Evolutionary conservation across 345 rosid genomes (phyloP).

Genomic region (Hibiscus syriacus): DNA sequence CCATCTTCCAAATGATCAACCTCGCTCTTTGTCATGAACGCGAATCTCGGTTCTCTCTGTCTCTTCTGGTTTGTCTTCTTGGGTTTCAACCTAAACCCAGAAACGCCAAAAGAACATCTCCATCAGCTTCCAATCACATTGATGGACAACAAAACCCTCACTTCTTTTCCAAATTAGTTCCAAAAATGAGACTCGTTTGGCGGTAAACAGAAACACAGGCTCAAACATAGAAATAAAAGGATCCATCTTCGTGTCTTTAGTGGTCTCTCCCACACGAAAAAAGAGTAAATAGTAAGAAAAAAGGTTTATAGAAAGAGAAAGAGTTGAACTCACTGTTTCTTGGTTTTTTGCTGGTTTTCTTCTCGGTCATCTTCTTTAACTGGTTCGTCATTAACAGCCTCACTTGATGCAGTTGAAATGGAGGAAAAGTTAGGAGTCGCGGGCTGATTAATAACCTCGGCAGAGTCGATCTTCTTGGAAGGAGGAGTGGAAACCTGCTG

Average conservation of each 20-base stretch:
- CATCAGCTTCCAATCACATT: too few relatives aligned
- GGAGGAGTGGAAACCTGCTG: slow-evolving; percentile 12
- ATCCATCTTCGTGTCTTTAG: not conserved
- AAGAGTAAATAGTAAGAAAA: not conserved
- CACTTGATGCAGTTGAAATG: slow-evolving; percentile 77
- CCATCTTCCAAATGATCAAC: slow-evolving; percentile 99
- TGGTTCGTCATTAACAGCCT: slow-evolving; percentile 42
- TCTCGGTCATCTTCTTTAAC: slow-evolving; percentile 30
- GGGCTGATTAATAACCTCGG: slow-evolving; percentile 52
- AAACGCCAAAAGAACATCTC: not conserved
- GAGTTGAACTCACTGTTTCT: slow-evolving; percentile 45
- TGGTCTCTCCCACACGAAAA: too few relatives aligned
- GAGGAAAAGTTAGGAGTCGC: slow-evolving; percentile 87
- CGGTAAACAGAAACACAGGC: slow-evolving; percentile 5
- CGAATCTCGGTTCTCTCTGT: slow-evolving; percentile 83
- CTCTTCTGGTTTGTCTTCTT: slow-evolving; percentile 79
- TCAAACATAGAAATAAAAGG: slow-evolving; percentile 4
- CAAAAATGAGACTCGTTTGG: not conserved
- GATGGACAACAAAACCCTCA: not conserved
- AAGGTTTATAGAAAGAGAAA: too few relatives aligned
- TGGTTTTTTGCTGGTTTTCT: slow-evolving; percentile 38
- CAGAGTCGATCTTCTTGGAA: slow-evolving; percentile 22
- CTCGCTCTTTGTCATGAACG: slow-evolving; percentile 97
- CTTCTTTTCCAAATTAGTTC: not conserved
- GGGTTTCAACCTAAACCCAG: slow-evolving; percentile 43